A percentile compares a stretch with the other conserved stretches of the same genome.
Conservation (phyloP, 257 asterid genomes). For the Salvia hispanica region DNA sequence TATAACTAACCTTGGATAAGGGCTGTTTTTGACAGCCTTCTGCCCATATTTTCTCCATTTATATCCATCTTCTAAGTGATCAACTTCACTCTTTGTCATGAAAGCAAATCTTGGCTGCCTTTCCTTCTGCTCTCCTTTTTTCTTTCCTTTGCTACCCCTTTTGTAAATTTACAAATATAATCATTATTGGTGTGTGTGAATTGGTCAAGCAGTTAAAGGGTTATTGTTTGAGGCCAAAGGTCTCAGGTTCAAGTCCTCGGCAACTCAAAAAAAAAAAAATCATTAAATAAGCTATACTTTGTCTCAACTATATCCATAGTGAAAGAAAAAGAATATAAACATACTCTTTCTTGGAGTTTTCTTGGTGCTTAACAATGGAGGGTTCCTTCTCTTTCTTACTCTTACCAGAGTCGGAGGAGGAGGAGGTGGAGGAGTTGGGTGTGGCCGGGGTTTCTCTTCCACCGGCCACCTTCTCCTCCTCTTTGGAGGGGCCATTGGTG, state of each 20-base stretch:
- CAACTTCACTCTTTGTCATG: constrained; percentile 90
- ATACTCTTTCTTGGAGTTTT: constrained; percentile 59
- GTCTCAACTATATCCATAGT: neutral
- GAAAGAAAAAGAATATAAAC: too few relatives aligned
- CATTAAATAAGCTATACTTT: neutral
- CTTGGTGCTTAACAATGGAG: constrained; percentile 34
- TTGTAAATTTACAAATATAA: neutral
- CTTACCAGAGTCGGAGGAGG: constrained; percentile 44
- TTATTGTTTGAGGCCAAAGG: too few relatives aligned
- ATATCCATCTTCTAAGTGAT: constrained; percentile 86
- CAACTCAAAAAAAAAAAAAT: too few relatives aligned
- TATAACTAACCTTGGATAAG: constrained; percentile 63
- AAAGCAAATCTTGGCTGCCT: constrained; percentile 69
- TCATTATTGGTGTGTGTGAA: too few relatives aligned
- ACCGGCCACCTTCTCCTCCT: constrained; percentile 35
- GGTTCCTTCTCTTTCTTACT: constrained; percentile 48
- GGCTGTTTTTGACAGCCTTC: constrained; percentile 84
- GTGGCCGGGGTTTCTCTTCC: constrained; percentile 52
- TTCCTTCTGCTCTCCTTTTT: constrained; percentile 64
- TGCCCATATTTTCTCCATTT: constrained; percentile 94
- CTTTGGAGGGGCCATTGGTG: constrained; percentile 36
- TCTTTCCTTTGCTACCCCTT: constrained; percentile 56
- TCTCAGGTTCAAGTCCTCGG: too few relatives aligned
- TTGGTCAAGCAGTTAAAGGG: too few relatives aligned
- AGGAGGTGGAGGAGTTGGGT: constrained; percentile 57